Evolutionary conservation across 768 basidiomycete species (phyloP), one percentile per base, ranked within the genome.

Genomic region (Trametes coccinea): DNA sequence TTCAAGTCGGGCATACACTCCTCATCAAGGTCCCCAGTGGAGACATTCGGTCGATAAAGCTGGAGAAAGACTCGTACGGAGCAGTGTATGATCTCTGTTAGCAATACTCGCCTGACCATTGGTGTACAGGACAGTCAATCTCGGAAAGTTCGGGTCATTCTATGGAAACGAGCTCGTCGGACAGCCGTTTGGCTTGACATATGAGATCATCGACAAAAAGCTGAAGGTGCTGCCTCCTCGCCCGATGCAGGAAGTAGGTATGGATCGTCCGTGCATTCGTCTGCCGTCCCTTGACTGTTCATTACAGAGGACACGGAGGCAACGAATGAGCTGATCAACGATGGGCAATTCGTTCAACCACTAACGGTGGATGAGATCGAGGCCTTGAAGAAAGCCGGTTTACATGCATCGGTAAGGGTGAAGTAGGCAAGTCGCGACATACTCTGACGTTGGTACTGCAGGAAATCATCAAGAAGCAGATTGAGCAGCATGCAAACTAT

Each of bases 401-500:
- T 87, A 0, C 89, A 89, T 77, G 90, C 88, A 62, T 86, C 85
- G 62, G 90, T 62, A 82, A 63, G 60, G 14, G 29, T 6, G 34
- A 16, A 7, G 41, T 31, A 45, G 56, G 31, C 50, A 60, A 44
- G 47, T 49, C 50, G 1, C 41, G 37, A 31, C 11, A 49, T 31
- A 10, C 37, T 34, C 22, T 43, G 27, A 40, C 53, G 37, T 14
- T 33, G 44, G 69, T 49, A 46, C 40, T 10, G 4, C 77, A 97
- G 89, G 95, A 98, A 69, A 98, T 99, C 54, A 96, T 98, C 71
- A 88, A 91, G 70, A 88, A 82, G 73, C 96, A 98, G 74, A 96
- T 98, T 49, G 93, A 93, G 67, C 85, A 88, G 69, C 96, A 98
- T 69, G 88, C 91, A 33, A 91, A 92, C 68, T 99, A 91, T 73